Conservation (phyloP, 1,139 yeast genomes). For the Debaryomyces fabryi region DNA sequence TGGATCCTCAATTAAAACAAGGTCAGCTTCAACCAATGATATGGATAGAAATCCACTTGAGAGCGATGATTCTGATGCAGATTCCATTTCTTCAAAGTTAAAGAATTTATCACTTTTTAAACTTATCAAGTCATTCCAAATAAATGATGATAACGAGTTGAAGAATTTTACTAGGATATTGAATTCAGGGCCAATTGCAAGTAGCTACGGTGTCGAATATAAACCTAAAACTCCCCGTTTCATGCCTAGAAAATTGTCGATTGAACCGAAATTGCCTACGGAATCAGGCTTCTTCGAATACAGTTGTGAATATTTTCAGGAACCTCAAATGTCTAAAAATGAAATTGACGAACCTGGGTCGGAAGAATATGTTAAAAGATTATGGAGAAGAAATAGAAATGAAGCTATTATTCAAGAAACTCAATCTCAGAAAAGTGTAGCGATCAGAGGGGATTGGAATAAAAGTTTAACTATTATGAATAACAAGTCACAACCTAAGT, state of each 20-base stretch:
- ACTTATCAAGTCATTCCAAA: conserved; percentile 45
- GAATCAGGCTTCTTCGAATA: conserved; percentile 83
- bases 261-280: conserved; percentile 57
- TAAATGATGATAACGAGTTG: conserved; percentile 44
- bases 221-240: conserved; percentile 58
- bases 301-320: conserved; percentile 91
- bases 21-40: conserved; percentile 38
- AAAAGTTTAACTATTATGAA: conserved; percentile 62
- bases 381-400: conserved; percentile 90
- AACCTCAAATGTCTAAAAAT: conserved; percentile 88
- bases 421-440: conserved; percentile 83
- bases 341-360: conserved; percentile 95
- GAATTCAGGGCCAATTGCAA: conserved; percentile 43
- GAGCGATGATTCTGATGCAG: conserved; percentile 30
- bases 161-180: conserved; percentile 42
- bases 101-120: conserved; percentile 45
- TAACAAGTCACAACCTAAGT: conserved; percentile 78
- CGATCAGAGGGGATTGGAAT: conserved; percentile 87
- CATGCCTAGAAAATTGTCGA: conserved; percentile 36
- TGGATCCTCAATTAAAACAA: conserved; percentile 31
- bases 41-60: conserved; percentile 17
- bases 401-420: conserved; percentile 86
- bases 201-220: conserved; percentile 53
- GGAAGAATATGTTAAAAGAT: conserved; percentile 74
- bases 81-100: conserved; percentile 42